Evolutionary conservation across 2,329 filamentous ascomycete species (phyloP).

Genomic region (Gnomoniopsis smithogilvyi): DNA sequence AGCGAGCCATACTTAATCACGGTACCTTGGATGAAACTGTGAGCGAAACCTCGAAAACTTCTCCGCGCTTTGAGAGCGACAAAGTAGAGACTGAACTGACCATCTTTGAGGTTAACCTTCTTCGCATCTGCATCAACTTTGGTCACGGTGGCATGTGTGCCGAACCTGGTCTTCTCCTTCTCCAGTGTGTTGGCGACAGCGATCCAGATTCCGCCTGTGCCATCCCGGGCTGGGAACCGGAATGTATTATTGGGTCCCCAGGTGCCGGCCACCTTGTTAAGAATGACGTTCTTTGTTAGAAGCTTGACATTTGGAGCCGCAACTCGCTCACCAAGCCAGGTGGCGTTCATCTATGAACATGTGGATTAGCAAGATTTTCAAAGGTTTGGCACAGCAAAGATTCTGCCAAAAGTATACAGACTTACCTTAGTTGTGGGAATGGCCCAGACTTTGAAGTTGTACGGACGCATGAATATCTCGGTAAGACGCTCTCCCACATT

Average conservation of each 20-base stretch:
- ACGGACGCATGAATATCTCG: slow-evolving; percentile 96
- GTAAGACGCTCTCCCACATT: slow-evolving; percentile 87
- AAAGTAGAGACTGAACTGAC: no score
- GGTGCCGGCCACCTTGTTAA: slow-evolving; percentile 92
- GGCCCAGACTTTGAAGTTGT: slow-evolving; percentile 99
- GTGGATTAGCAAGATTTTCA: slow-evolving; percentile 6
- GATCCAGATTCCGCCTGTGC: slow-evolving; percentile 98
- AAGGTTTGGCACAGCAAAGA: slow-evolving; percentile 22
- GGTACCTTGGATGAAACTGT: no score
- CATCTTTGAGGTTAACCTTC: slow-evolving; percentile 76
- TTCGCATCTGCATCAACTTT: slow-evolving; percentile 87
- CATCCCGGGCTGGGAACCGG: slow-evolving; percentile 92
- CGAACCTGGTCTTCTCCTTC: slow-evolving; percentile 86
- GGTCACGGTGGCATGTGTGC: slow-evolving; percentile 76
- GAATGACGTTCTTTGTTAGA: slow-evolving; percentile 89
- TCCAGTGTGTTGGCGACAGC: slow-evolving; percentile 91
- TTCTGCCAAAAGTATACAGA: not conserved
- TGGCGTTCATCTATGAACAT: slow-evolving; percentile 82
- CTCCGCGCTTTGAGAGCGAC: no score
- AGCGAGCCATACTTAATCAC: slow-evolving; percentile 81
- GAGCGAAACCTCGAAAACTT: no score
- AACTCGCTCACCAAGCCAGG: slow-evolving; percentile 98
- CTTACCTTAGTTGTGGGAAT: slow-evolving; percentile 91
- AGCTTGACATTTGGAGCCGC: slow-evolving; percentile 94
- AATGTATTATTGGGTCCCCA: slow-evolving; percentile 99